Base-by-base conservation (phyloP, 2,329 filamentous ascomycete genomes). In the Cladosporium velox region DNA sequence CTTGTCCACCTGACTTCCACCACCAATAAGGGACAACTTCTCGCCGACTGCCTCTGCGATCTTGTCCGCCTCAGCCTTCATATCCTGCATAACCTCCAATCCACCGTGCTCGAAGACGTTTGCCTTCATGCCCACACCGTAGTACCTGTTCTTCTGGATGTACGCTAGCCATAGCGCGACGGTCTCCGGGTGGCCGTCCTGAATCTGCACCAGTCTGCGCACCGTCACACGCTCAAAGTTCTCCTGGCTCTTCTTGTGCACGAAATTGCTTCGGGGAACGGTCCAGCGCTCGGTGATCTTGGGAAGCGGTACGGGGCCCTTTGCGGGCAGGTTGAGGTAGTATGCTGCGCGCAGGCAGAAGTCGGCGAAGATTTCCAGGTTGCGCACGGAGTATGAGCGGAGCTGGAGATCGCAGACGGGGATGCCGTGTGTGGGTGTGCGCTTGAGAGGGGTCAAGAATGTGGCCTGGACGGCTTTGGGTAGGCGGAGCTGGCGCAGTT, bases 51-150 rank as follows among this genome's bases (percentile, higher is more conserved):
- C 68, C 59, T 68, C 65, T 58, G 68, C 66, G 24, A 74, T 70
- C 70, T 69, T 65, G 65, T 75, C 72, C 26, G 73, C 76, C 70
- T 77, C 72, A 47, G 69, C 69, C 52, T 79, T 77, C 74, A 79
- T 70, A 41, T 77, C 74, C 66, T 72, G 70, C 15, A 30, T 70
- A 12, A 73, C 72, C 35, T 76, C 71, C 60, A 79, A 49, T 66
- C 86, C 85, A 74, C 90, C 88, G 79, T 92, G 93, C 76, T 97
- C 92, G 88, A 91, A 99, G 59, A 98, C 86, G 77, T 99, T 97
- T 63, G 95, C 95, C 85, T 99, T 99, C 93, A 99, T 96, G 73
- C 95, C 95, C 49, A 98, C 90, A n/a, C 95, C 95, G 72, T 96
- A 91, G 77, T 95, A 96, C 51, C 93, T 91, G 76, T 97, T 90